Base-by-base conservation (phyloP, 192 early-diverging fungal species). In the Coemansia javaensis region DNA sequence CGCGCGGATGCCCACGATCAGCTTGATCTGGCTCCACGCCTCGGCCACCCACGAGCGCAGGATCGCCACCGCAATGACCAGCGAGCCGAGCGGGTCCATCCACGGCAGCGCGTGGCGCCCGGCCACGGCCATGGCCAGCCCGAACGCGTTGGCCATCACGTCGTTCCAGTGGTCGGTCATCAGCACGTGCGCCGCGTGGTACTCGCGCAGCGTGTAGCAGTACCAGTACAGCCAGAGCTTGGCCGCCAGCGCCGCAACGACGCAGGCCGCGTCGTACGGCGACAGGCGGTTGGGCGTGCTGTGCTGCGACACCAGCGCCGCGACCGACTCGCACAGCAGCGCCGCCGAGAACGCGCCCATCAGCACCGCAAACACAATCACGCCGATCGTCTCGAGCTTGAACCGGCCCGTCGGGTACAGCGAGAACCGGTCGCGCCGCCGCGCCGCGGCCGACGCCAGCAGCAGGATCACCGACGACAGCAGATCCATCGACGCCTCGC, bases 1-100 rank as follows among this genome's bases (percentile, higher is more conserved):
- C 7, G 94, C 92, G 40, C 83, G 81, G 63, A 87, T 87, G 21
- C 86, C 87, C 18, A 88, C 83, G 52, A 90, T 86, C 17, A 90
- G 72, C 40, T 86, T 82, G 32, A 87, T 77, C 56, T 87, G 82
- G 41, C 86, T 84, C 82, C 72, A 77, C 6, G 82, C 82, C 10
- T 84, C 85, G 11, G 48, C 55, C 1, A 78, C 50, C 87, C 87
- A 87, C 30, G 82, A 84, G 11, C 71, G 68, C 25, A 87, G 57
- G 33, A 88, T 88, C 39, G 86, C 70, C 18, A 86, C 49, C 8
- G 85, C 79, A 28, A 90, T 78, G 7, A 83, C 17, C 16, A 90
- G 81, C 28, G 80, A 83, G 20, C 86, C 85, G 22, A 79, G 50
- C 20, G 88, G 84, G 50, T 88, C 88, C 47, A 90, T 68, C 85